A percentile compares a stretch with the other conserved stretches of the same genome.
These are phyloP conservation scores for Aspergillus ochraceoroseus DNA, from an alignment of 2,329 filamentous ascomycete genomes.

Conservation along the genomic window DNA sequence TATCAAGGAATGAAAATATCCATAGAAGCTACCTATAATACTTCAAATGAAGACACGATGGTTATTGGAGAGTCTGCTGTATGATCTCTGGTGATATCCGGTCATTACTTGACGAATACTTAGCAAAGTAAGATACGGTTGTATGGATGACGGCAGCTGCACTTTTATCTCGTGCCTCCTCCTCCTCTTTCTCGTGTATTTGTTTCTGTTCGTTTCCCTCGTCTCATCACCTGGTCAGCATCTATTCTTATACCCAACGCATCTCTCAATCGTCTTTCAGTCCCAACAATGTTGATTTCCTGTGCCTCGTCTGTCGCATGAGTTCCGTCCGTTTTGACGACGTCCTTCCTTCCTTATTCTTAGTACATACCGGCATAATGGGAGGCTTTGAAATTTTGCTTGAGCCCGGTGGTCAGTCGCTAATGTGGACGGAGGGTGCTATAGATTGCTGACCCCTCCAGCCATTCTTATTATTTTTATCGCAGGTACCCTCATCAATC, in stretches of 20 bases:
- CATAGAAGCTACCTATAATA: too few species aligned
- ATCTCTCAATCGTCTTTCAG: too few species aligned
- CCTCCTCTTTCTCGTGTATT: neutral
- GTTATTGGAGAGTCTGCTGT: constrained; percentile 1
- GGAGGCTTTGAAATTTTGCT: constrained; percentile 14
- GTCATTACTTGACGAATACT: too few species aligned
- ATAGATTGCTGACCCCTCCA: too few species aligned
- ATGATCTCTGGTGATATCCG: neutral
- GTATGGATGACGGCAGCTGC: constrained; percentile 5
- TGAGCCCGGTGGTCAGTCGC: constrained; percentile 20
- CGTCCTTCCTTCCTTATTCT: neutral
- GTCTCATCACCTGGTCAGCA: neutral
- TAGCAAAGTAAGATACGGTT: too few species aligned
- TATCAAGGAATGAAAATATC: too few species aligned
- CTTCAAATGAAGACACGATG: too few species aligned
- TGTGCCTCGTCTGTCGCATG: too few species aligned
- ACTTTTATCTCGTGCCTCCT: neutral
- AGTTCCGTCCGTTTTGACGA: too few species aligned
- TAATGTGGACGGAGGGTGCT: too few species aligned
- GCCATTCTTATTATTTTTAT: constrained; percentile 18
- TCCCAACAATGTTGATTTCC: too few species aligned
- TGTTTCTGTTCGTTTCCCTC: neutral
- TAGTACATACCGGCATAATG: constrained; percentile 15
- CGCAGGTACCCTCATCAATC: constrained; percentile 16
- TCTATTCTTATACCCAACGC: constrained; percentile 1